Base-by-base conservation (phyloP, 345 rosid species). In the Kandelia obovata region DNA sequence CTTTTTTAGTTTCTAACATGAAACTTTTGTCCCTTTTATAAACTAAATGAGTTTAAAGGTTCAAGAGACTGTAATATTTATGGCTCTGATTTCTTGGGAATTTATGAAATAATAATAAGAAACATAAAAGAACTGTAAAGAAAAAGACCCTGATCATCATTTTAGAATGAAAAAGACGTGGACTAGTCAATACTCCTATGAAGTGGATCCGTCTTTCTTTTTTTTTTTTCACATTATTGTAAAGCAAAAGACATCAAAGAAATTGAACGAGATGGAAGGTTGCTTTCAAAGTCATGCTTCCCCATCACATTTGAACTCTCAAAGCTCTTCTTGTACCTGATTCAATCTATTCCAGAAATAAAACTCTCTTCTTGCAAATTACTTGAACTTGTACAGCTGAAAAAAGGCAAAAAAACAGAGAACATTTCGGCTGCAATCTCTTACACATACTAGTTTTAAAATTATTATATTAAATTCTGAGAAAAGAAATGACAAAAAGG, bases 231-330 rank as follows among this genome's bases (percentile, higher is more conserved):
- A 59, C 73, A 53, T 43, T 23, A 43, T n/a, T 15, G 46, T 46
- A 77, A 80, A 80, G 83, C 55, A 28, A 73, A 77, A 71, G 74
- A 79, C 2, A 11, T 19, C 3, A 9, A 21, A 53, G 16, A 58
- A 43, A 67, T 28, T 39, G 72, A 71, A 60, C 51, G 32, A 35
- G 20, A 27, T 65, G 20, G 64, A 64, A n/a, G 59, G 73, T 69
- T 53, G 79, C 82, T 72, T 81, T 75, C 53, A 16, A 53, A 62
- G n/a, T 6, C 71, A 70, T 39, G 46, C 70, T 68, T 70, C 77
- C 9, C 25, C 39, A 27, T 53, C 23, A 52, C 70, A 61, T 26
- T 62, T 62, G 30, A n/a, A 55, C 57, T 28, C 17, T 31, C 17
- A 19, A 19, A 17, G 20, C 35, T 51, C 16, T 8, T 28, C 53